These are phyloP conservation scores for Apophysomyces ossiformis DNA, from an alignment of 371 early-diverging fungal species.

Conservation along the genomic window DNA sequence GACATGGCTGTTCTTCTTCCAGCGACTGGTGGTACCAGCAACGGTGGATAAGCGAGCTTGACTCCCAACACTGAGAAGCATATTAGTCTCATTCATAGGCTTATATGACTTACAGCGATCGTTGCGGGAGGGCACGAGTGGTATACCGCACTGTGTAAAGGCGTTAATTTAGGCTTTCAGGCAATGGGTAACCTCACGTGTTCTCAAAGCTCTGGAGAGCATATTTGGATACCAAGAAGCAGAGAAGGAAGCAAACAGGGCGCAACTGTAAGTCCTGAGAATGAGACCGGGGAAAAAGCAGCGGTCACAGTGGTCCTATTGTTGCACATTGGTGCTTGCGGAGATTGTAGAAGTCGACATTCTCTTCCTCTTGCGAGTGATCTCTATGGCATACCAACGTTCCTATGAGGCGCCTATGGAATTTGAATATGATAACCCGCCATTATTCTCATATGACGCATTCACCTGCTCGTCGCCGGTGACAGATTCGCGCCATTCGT, in stretches of 20 bases:
- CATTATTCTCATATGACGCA: conserved; percentile 13
- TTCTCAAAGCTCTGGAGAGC: conserved; percentile 1
- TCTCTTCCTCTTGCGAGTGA: not conserved
- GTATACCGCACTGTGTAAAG: not conserved
- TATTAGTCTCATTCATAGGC: not conserved
- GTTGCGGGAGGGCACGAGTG: not conserved
- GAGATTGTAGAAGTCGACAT: not conserved
- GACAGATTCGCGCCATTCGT: not conserved
- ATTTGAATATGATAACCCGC: conserved; percentile 27
- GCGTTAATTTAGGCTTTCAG: not conserved
- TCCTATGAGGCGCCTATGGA: conserved; percentile 31
- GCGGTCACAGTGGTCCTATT: no score
- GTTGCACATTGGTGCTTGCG: no score
- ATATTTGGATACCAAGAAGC: not conserved
- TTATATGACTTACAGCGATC: not conserved
- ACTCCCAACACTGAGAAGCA: not conserved
- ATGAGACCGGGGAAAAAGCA: no score
- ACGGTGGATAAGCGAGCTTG: not conserved
- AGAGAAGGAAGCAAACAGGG: not conserved
- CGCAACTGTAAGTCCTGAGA: not conserved
- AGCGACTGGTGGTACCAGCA: not conserved
- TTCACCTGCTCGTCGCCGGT: conserved; percentile 8
- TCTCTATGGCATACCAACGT: conserved; percentile 19
- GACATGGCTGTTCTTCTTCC: not conserved
- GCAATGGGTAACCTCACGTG: not conserved